phyloP scores from a whole-genome alignment of 352 stramenopile species.

The Phytopythium helicoides region DNA sequence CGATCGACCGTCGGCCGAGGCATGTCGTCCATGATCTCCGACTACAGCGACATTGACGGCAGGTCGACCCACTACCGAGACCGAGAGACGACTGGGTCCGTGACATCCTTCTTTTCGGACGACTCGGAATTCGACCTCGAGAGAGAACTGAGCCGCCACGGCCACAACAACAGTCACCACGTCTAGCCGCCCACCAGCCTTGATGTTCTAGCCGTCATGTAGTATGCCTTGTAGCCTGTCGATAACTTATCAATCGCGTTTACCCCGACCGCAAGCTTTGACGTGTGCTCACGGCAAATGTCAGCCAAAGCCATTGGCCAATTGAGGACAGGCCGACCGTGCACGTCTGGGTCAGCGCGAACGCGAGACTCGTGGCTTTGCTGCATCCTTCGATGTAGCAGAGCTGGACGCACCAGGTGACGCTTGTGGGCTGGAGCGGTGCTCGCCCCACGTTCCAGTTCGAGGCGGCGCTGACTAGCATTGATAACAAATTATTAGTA shows the following conservation, averaged over 20 bases:
- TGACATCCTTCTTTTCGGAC: constrained; percentile 33
- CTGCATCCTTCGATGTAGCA: too few relatives aligned
- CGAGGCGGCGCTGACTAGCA: too few relatives aligned
- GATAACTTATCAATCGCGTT: too few relatives aligned
- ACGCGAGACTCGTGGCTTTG: neutral
- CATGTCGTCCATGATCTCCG: constrained; percentile 7
- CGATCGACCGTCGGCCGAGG: constrained; percentile 4
- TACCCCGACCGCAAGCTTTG: too few relatives aligned
- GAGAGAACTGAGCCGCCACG: constrained; percentile 7
- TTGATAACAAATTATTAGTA: too few relatives aligned
- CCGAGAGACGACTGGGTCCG: constrained; percentile 25
- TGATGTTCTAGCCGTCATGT: neutral
- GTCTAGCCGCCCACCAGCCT: constrained; percentile 16
- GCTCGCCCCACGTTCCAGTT: too few relatives aligned
- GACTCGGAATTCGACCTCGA: constrained; percentile 29
- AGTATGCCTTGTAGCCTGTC: too few relatives aligned
- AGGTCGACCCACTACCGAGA: constrained; percentile 2
- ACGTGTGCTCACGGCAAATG: too few relatives aligned
- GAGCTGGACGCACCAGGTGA: too few relatives aligned
- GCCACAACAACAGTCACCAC: constrained; percentile 21
- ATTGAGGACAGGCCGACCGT: neutral
- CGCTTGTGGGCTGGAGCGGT: too few relatives aligned
- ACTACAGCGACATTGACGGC: constrained; percentile 8
- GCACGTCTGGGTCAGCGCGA: constrained; percentile 2
- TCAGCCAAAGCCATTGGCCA: neutral